Evolutionary conservation across 495 filamentous ascomycete genomes (phyloP), one percentile per base, ranked within the genome.

Genomic region (Daldinia grandis): DNA sequence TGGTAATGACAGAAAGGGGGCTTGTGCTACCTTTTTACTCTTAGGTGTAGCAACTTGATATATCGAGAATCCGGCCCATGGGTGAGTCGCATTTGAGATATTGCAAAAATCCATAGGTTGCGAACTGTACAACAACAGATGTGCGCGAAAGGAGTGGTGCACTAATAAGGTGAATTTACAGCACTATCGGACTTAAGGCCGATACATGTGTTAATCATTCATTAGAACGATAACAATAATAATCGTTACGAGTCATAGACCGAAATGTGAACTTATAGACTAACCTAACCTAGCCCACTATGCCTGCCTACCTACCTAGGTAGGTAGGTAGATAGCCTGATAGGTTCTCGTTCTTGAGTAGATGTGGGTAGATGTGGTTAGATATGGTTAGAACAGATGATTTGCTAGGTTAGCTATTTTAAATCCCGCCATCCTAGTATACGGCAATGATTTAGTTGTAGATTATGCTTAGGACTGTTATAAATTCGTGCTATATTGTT

Each of bases 1-100:
- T 94, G 91, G 91, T 93, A 86, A 81, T 56, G 64, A 14, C 30
- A 14, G 27, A 50, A 49, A 69, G 17, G 15, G 61, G 5, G 37
- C 31, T 58, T 19, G 21, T 33, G 8, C 12, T 57, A 14, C 27
- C 50, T 12, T 47, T 47, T 47, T 47, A 19, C 7, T 1, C 42
- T 47, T 17, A 9, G 17, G 42, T 19, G 42, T 47, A 47, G 42
- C 4, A 74, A 76, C 31, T 57, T 44, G 33, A 54, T 58, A 30
- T 40, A 51, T 42, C 49, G 28, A 42, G 28, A 35, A 33, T 27
- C 51, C 15, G 42, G 44, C 38, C 56, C 64, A 61, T 42, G 65
- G 61, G 40, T 61, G 60, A 40, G 55, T 28, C 15, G 28, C 28
- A 50, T 44, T 57, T 30, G 31, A 62, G 30, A 3, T 62, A 58